Conservation (phyloP, 495 filamentous ascomycete genomes). For the Bathelium albidoporum region DNA sequence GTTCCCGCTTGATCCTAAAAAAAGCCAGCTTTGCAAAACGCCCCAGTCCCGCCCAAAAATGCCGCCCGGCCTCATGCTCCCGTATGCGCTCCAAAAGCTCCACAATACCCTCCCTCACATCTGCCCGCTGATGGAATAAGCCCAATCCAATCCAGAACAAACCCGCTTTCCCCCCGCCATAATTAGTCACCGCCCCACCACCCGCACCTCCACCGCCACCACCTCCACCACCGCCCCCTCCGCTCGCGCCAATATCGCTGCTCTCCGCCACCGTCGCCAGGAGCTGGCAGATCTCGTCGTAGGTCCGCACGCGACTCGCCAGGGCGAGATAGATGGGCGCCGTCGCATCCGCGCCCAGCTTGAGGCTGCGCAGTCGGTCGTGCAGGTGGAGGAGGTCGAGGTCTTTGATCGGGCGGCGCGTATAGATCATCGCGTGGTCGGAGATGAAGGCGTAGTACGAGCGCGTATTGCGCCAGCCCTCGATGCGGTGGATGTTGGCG, state of each 20-base stretch:
- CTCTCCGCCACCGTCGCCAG: conserved; percentile 9
- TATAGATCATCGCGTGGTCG: conserved; percentile 56
- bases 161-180: conserved; percentile 32
- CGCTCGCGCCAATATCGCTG: not conserved
- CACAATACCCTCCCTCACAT: conserved; percentile 66
- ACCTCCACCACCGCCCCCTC: not conserved
- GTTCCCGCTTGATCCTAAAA: conserved; percentile 32
- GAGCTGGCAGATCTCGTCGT: conserved; percentile 18
- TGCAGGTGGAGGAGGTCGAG: conserved; percentile 87
- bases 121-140: conserved; percentile 79
- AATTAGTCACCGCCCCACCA: conserved; percentile 9
- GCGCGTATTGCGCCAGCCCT: conserved; percentile 89
- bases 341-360: conserved; percentile 53
- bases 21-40: conserved; percentile 74
- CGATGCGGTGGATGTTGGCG: conserved; percentile 81
- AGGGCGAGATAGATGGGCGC: conserved; percentile 76
- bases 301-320: conserved; percentile 56
- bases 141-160: conserved; percentile 88
- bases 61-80: conserved; percentile 78
- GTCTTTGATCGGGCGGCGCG: conserved; percentile 62
- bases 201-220: not conserved
- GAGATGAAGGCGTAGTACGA: conserved; percentile 94
- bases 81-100: conserved; percentile 74
- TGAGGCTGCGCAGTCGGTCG: conserved; percentile 72
- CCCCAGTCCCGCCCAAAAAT: conserved; percentile 82